A percentile compares a stretch with the other conserved stretches of the same genome.
These are phyloP conservation scores for Leccinum subatratum DNA, from an alignment of 1,284 basidiomycete species.

Conservation along the genomic window DNA sequence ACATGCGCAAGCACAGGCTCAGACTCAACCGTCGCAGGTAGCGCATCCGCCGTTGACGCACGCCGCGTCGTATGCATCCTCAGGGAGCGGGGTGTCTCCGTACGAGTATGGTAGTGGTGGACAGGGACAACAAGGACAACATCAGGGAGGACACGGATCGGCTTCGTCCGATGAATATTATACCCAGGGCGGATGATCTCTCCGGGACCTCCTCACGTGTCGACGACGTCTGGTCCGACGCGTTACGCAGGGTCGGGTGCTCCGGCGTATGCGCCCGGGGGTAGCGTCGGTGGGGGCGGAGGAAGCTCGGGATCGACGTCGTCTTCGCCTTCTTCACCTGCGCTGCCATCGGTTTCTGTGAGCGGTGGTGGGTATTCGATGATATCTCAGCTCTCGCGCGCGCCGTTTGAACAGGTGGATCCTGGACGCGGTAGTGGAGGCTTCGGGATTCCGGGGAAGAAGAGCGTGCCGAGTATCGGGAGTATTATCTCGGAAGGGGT, in stretches of 20 bases:
- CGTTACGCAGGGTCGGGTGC: slow-evolving; percentile 18
- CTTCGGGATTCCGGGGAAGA: slow-evolving; percentile 39
- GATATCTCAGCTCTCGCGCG: slow-evolving; percentile 31
- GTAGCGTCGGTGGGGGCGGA: slow-evolving; percentile 8
- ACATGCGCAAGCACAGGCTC: slow-evolving; percentile 12
- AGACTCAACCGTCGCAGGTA: slow-evolving; percentile 21
- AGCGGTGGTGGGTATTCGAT: slow-evolving; percentile 27
- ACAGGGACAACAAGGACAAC: slow-evolving; percentile 11
- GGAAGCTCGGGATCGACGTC: slow-evolving; percentile 20
- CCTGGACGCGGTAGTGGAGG: slow-evolving; percentile 24
- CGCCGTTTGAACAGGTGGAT: slow-evolving; percentile 28
- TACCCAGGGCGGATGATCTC: slow-evolving; percentile 23
- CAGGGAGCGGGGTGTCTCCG: slow-evolving; percentile 24
- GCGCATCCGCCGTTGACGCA: slow-evolving; percentile 19
- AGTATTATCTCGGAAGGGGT: slow-evolving; percentile 57
- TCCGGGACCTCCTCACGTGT: slow-evolving; percentile 16
- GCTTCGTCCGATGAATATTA: slow-evolving; percentile 27
- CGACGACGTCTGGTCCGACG: slow-evolving; percentile 11
- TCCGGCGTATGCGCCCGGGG: slow-evolving; percentile 14
- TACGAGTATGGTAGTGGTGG: slow-evolving; percentile 26
- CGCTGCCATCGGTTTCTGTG: slow-evolving; percentile 19
- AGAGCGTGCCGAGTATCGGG: slow-evolving; percentile 67
- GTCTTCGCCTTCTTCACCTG: slow-evolving; percentile 28
- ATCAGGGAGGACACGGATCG: slow-evolving; percentile 7
- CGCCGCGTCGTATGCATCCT: slow-evolving; percentile 22